Evolutionary conservation across 805 yeast species (phyloP).

Genomic region (Cyberlindnera euphorbiiphila): DNA sequence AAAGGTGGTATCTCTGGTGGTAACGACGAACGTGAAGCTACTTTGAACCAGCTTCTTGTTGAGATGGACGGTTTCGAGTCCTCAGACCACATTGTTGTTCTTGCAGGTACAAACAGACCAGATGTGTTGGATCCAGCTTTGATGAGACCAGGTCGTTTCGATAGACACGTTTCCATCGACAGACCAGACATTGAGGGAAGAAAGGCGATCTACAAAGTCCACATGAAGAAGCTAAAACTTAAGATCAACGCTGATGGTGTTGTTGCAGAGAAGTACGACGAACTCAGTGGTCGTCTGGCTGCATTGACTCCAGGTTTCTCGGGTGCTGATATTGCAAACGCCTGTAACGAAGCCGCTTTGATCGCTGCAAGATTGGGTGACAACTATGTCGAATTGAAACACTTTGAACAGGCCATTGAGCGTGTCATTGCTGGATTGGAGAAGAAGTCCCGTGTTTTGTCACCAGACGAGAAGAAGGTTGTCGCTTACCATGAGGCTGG

Average conservation of each 20-base stretch:
- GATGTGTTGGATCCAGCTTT: slow-evolving; percentile 88
- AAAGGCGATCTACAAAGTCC: slow-evolving; percentile 80
- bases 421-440: slow-evolving; percentile 94
- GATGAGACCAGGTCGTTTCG: slow-evolving; percentile 93
- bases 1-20: slow-evolving; percentile 74
- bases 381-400: slow-evolving; percentile 54
- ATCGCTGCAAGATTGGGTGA: slow-evolving; percentile 83
- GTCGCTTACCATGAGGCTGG: slow-evolving; percentile 98
- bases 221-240: slow-evolving; percentile 57
- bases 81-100: slow-evolving; percentile 86
- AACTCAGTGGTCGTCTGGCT: slow-evolving; percentile 77
- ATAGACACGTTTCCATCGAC: slow-evolving; percentile 82
- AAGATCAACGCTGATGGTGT: slow-evolving; percentile 37
- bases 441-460: slow-evolving; percentile 72
- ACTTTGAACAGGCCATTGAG: slow-evolving; percentile 91
- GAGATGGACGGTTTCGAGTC: slow-evolving; percentile 94
- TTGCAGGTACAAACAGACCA: slow-evolving; percentile 93
- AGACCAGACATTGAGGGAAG: slow-evolving; percentile 88
- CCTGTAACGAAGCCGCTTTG: slow-evolving; percentile 91
- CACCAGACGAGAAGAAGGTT: slow-evolving; percentile 74
- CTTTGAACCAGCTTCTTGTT: slow-evolving; percentile 85
- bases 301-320: slow-evolving; percentile 94
- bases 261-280: slow-evolving; percentile 44
- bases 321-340: slow-evolving; percentile 95
- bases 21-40: slow-evolving; percentile 91